Evolutionary conservation across 129 eudicot species (phyloP).

Genomic region (Pittosporum tobira): DNA sequence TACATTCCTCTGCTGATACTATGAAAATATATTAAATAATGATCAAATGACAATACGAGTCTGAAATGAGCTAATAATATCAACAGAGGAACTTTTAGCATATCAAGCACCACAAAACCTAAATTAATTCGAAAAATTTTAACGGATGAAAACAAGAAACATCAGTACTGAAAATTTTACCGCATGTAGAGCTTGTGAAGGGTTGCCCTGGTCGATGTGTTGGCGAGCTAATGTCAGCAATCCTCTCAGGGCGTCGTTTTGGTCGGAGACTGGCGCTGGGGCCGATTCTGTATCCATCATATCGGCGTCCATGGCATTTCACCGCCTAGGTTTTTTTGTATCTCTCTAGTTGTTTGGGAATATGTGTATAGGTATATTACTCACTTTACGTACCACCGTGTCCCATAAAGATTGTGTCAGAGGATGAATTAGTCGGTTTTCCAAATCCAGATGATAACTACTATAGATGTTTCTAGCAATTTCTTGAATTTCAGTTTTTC

Average conservation of each 20-base stretch:
- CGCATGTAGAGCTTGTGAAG: conserved; percentile 80
- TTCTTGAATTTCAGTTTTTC: conserved; percentile 7
- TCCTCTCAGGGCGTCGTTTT: conserved; percentile 31
- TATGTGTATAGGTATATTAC: background rate
- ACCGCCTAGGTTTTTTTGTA: background rate
- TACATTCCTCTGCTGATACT: no score
- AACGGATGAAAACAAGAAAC: background rate
- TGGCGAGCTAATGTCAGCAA: conserved; percentile 62
- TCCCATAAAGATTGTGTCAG: no score
- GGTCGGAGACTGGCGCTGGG: conserved; percentile 17
- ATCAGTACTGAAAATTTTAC: conserved; percentile 18
- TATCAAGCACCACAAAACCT: background rate
- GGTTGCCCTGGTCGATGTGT: conserved; percentile 61
- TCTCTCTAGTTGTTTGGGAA: background rate
- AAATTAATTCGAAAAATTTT: background rate
- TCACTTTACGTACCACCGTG: background rate
- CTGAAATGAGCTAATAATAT: no score
- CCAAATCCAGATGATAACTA: background rate
- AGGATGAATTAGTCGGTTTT: no score
- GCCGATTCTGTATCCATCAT: conserved; percentile 58
- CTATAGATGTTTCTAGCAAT: conserved; percentile 23
- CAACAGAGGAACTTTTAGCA: no score
- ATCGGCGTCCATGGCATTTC: conserved; percentile 58
- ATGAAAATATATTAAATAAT: no score
- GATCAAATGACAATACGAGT: no score